Base-by-base conservation (phyloP, 208 protist genomes). In the Naegleria gruberi region DNA sequence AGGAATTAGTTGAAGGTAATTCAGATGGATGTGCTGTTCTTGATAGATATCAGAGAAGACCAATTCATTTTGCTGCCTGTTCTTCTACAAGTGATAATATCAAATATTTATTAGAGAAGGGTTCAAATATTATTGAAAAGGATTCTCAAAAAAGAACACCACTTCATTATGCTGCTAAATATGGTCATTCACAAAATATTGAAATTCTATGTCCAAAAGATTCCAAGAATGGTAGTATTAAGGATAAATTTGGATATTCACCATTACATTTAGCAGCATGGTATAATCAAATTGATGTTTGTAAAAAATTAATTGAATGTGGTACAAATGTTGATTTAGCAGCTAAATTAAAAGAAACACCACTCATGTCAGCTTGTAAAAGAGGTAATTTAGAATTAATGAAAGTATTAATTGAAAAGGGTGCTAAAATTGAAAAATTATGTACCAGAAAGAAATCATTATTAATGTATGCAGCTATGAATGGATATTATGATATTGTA, bases 401-500 rank as follows among this genome's bases (percentile, higher is more conserved):
- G 7, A 83, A 90, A 26, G 3, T 30, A 0, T 55, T 85, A 10
- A n/a, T 90, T 42, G 51, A 90, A 84, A 65, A 57, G 19, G 74
- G 77, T 82, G 46, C n/a, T 42, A 85, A 85, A 83, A 7, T 41
- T 37, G 74, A 65, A 23, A 90, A 85, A 55, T 42, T 41, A 0
- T 65, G 83, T 65, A 37, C 30, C 1, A 19, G 46, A 34, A 85
- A 65, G 40, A 86, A 42, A 85, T 43, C 30, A 42, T 12, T 46
- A n/a, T 26, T 90, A 40, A 43, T 82, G 4, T 45, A 82, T 26
- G 10, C 88, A 43, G 45, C 23, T 5, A 83, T 86, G 51, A 86
- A 90, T 85, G 88, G 88, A n/a, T 51, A 90, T n/a, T 85, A 45
- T 55, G 88, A 90, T 43, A n/a, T 85, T 73, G 51, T 10, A 10